Evolutionary conservation across 2,329 filamentous ascomycete species (phyloP), one percentile per base, ranked within the genome.

Genomic region (Didymella segeticola): DNA sequence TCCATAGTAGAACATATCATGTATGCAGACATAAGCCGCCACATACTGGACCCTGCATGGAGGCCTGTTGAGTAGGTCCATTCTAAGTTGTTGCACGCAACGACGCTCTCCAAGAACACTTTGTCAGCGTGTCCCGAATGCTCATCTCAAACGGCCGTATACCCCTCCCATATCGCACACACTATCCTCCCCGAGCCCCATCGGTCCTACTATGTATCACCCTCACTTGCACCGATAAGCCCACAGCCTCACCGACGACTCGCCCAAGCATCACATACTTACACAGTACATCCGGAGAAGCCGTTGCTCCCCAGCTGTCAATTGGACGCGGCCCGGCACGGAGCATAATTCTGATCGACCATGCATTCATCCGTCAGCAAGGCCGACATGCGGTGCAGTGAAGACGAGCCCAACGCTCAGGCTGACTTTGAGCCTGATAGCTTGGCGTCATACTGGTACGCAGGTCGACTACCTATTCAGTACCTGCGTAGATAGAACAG

Each of bases 1-100:
- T 17, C 20, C 14, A 11, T 3, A 20, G 25, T 26, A 27, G 46
- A 45, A 54, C 39, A 30, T 20, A 29, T 33, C 10, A 33, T 17
- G 51, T 54, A 39, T 49, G 45, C 39, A 54, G 30, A 48, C 51
- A 39, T 29, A 22, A 39, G 51, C 39, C 34, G 45, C n/a, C 22
- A 9, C 17, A 17, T 27, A 43, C 26, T 26, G 43, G 43, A 23
- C 37, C 31, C 33, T 46, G 42, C 42, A n/a, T n/a, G n/a, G n/a
- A n/a, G n/a, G n/a, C n/a, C n/a, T n/a, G n/a, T n/a, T n/a, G n/a
- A n/a, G n/a, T n/a, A n/a, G n/a, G n/a, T n/a, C n/a, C n/a, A 37
- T n/a, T n/a, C n/a, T n/a, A n/a, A n/a, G n/a, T n/a, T n/a, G n/a
- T n/a, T n/a, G n/a, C n/a, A n/a, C n/a, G n/a, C n/a, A n/a, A n/a